A percentile compares a stretch with the other conserved stretches of the same genome.
These are phyloP conservation scores for Rachicladosporium sp. DNA, from an alignment of 2,329 filamentous ascomycete species.

Conservation along the genomic window DNA sequence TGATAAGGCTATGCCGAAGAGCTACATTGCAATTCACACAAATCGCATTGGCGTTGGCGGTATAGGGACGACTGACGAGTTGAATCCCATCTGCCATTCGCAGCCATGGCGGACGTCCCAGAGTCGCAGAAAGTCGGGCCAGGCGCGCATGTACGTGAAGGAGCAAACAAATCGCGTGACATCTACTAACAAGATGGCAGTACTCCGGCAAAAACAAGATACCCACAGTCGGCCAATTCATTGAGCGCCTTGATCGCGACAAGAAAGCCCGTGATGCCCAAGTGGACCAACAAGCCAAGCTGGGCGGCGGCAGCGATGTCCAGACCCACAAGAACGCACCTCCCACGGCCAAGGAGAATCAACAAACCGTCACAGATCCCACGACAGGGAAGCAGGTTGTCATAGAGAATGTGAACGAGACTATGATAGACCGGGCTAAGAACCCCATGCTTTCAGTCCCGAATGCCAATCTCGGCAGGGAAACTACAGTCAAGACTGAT, in stretches of 20 bases:
- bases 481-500: constrained; percentile 60
- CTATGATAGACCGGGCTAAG: constrained; percentile 57
- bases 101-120: constrained; percentile 29
- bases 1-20: too few species aligned
- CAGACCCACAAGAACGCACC: constrained; percentile 36
- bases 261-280: constrained; percentile 63
- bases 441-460: constrained; percentile 72
- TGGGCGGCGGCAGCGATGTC: constrained; percentile 22
- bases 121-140: constrained; percentile 35
- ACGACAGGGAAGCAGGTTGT: constrained; percentile 75
- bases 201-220: constrained; percentile 77
- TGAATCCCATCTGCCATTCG: too few species aligned
- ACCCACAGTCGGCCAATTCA: constrained; percentile 75
- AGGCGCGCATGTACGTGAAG: constrained; percentile 27
- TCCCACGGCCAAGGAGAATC: constrained; percentile 31
- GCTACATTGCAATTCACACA: too few species aligned
- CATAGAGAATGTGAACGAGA: constrained; percentile 68
- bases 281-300: constrained; percentile 47
- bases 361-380: constrained; percentile 66
- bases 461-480: constrained; percentile 74
- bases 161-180: not conserved
- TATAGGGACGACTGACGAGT: too few species aligned
- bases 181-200: constrained; percentile 31
- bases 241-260: constrained; percentile 64
- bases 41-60: too few species aligned